Conservation (phyloP, 2,329 filamentous ascomycete species). For the Claviceps spartinae region DNA sequence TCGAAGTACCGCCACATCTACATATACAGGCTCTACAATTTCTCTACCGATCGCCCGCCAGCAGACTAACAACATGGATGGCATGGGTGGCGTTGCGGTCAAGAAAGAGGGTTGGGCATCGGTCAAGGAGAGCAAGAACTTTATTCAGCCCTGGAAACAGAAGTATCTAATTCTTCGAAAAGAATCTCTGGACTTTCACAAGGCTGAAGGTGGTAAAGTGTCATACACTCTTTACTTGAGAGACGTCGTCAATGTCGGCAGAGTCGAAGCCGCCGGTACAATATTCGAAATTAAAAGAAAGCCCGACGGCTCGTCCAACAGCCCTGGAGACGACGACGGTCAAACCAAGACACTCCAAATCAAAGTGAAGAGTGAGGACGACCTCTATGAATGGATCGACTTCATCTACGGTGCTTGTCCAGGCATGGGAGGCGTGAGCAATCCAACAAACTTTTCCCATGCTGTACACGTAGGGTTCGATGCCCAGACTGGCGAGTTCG, state of each 20-base stretch:
- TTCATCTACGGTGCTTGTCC: constrained; percentile 94
- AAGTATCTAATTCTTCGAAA: constrained; percentile 87
- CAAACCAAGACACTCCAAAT: constrained; percentile 76
- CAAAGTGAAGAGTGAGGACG: constrained; percentile 87
- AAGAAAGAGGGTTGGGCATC: constrained; percentile 74
- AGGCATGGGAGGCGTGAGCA: constrained; percentile 95
- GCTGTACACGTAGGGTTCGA: constrained; percentile 97
- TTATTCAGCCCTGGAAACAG: constrained; percentile 78
- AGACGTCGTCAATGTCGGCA: constrained; percentile 78
- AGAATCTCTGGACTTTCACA: constrained; percentile 87
- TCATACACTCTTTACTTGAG: constrained; percentile 75
- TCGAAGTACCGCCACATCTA: constrained; percentile 50
- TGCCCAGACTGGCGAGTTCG: constrained; percentile 86
- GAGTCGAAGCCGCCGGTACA: constrained; percentile 81
- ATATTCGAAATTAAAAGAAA: constrained; percentile 86
- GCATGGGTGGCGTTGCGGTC: constrained; percentile 54
- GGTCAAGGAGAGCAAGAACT: constrained; percentile 81
- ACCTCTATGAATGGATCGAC: constrained; percentile 98
- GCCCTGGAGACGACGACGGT: constrained; percentile 66
- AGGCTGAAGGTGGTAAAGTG: constrained; percentile 76
- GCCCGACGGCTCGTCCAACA: constrained; percentile 53
- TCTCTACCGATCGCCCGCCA: constrained; percentile 55
- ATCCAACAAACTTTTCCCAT: constrained; percentile 96
- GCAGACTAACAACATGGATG: constrained; percentile 46
- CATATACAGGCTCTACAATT: constrained; percentile 58